Evolutionary conservation across 192 early-diverging fungal species (phyloP).

Genomic region (Rhizoclosmatium sp.): DNA sequence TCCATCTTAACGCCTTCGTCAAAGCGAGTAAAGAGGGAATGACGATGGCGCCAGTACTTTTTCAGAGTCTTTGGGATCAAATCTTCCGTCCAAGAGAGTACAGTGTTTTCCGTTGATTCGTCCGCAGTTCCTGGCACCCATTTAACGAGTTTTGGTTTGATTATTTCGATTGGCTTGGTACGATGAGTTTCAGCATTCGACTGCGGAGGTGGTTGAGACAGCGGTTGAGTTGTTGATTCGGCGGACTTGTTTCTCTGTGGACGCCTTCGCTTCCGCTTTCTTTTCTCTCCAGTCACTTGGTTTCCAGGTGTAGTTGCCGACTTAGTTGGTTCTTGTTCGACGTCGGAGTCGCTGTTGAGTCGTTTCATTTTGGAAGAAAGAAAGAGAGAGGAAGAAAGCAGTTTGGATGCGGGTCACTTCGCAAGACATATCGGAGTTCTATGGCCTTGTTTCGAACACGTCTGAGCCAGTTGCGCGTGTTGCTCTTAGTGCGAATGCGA

Average conservation of each 20-base stretch:
- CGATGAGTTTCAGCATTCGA: neutral
- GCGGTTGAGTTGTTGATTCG: neutral
- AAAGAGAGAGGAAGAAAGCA: too few species aligned
- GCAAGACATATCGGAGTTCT: too few species aligned
- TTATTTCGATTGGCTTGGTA: too few species aligned
- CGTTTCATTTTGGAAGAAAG: too few species aligned
- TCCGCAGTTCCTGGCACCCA: too few species aligned
- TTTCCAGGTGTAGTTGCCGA: neutral
- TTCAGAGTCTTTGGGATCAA: slow-evolving; percentile 41
- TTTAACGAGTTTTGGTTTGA: too few species aligned
- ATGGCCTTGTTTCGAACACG: too few species aligned
- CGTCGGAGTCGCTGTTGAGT: neutral
- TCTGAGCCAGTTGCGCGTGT: too few species aligned
- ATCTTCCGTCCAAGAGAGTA: slow-evolving; percentile 4
- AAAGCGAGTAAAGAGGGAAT: slow-evolving; percentile 81
- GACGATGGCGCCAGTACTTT: slow-evolving; percentile 90
- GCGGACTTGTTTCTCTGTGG: neutral
- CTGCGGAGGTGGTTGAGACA: neutral
- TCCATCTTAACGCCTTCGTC: slow-evolving; percentile 90
- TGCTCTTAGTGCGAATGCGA: too few species aligned
- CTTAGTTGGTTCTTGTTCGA: neutral
- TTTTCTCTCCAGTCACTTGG: neutral
- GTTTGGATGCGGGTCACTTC: too few species aligned
- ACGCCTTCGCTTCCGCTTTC: neutral
- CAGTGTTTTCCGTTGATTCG: neutral